Base-by-base conservation (phyloP, 2,329 filamentous ascomycete species). In the Curvularia sp. region DNA sequence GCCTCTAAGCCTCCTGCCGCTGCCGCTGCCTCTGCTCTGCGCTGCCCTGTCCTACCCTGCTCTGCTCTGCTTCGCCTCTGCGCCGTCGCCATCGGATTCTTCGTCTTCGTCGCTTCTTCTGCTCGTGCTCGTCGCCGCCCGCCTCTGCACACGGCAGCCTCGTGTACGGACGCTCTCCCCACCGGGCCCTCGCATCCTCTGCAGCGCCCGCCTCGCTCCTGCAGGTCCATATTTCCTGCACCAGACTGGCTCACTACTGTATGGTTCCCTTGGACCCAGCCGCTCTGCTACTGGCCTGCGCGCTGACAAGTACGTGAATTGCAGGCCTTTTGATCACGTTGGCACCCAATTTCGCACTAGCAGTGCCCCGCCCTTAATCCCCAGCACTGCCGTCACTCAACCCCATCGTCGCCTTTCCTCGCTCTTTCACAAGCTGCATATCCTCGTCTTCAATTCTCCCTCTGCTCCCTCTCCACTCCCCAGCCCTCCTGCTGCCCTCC, bases 361-460 rank as follows among this genome's bases (percentile, higher is more conserved):
- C 49, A 51, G 51, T 60, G 52, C 62, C 65, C 64, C 64, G 62
- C 64, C 64, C 65, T 65, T 55, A 50, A 58, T 58, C 65, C 66
- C 62, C 65, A 65, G 64, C 62, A 56, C 66, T 65, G 56, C 64
- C 65, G 61, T 66, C 65, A 65, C 64, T 57, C 52, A 61, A 65
- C 64, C 57, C 61, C 64, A 65, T 63, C 62, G 57, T 61, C 64
- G 51, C 54, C 65, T 58, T 64, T 59, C 67, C 65, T 66, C 62
- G 57, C 65, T 61, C 64, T 55, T 61, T 35, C 46, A 49, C 50
- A 55, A 60, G 57, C 63, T 67, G 62, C 49, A 52, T 43, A 44
- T 51, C 55, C 50, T 61, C 65, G 53, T 58, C 61, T 28, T 67
- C 69, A 66, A 70, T 71, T 71, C 43, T 66, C 64, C 58, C 53